A percentile compares a stretch with the other conserved stretches of the same genome.
Conservation (phyloP, 495 filamentous ascomycete species). For the Tetracladium setigerum region DNA sequence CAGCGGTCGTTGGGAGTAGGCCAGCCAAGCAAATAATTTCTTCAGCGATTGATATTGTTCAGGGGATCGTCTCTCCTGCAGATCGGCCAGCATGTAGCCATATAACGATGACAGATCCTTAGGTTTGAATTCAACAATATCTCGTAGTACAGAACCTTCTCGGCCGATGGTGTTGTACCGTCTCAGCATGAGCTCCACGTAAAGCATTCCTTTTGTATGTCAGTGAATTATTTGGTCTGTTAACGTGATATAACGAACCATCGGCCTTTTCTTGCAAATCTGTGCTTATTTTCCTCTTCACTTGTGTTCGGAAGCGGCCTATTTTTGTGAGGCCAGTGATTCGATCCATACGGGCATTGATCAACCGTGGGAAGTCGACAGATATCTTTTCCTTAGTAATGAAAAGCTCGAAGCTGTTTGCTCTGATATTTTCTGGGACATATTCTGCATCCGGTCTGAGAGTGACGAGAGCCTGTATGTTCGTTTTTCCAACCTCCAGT, state of each 20-base stretch:
- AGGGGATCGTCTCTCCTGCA: constrained; percentile 4
- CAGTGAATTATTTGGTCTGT: not conserved
- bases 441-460: not conserved
- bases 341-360: too few relatives aligned
- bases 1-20: constrained; percentile 14
- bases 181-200: constrained; percentile 18
- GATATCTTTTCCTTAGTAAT: too few relatives aligned
- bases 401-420: too few relatives aligned
- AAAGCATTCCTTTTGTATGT: constrained; percentile 15
- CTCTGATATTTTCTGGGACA: not conserved
- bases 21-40: constrained; percentile 17
- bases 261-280: too few relatives aligned
- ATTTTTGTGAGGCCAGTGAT: too few relatives aligned
- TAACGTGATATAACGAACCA: too few relatives aligned
- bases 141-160: constrained; percentile 13
- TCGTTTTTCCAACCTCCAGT: constrained; percentile 3
- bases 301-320: too few relatives aligned
- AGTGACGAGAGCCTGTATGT: constrained; percentile 10
- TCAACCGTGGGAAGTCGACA: too few relatives aligned
- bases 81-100: constrained; percentile 14
- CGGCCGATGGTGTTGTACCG: constrained; percentile 16
- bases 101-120: constrained; percentile 3
- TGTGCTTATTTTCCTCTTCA: too few relatives aligned
- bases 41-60: constrained; percentile 10
- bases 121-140: constrained; percentile 6